Percentiles rank a stretch among this genome's conserved stretches.
These are phyloP conservation scores for Adansonia grandidieri DNA, from an alignment of 441 rosid species.

Conservation along the genomic window DNA sequence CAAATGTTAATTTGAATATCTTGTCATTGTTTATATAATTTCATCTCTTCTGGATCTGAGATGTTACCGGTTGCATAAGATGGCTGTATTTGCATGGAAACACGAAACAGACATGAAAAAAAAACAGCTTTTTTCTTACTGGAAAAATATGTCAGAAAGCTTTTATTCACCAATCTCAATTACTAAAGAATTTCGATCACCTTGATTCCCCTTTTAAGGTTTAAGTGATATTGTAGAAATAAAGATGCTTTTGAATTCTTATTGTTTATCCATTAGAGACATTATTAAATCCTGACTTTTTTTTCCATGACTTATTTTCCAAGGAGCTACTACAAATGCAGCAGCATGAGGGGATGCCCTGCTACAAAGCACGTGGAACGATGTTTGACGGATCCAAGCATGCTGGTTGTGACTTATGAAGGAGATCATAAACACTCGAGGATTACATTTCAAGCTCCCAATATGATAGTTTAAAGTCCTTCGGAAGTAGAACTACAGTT, in stretches of 20 bases:
- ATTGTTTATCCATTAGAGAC: no score
- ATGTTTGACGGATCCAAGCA: slow-evolving; percentile 40
- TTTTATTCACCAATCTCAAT: no score
- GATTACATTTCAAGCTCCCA: slow-evolving; percentile 21
- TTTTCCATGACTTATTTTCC: background rate
- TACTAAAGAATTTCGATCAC: no score
- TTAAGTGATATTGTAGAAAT: no score
- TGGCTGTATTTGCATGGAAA: no score
- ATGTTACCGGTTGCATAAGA: background rate
- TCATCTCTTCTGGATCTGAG: background rate
- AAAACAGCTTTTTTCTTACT: no score
- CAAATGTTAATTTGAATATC: no score
- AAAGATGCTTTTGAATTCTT: no score
- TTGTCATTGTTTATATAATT: no score
- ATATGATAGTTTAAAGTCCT: slow-evolving; percentile 13
- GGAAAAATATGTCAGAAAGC: no score
- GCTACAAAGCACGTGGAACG: slow-evolving; percentile 47
- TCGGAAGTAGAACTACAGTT: background rate
- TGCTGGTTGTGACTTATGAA: slow-evolving; percentile 44
- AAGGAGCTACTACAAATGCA: slow-evolving; percentile 48
- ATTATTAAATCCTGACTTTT: background rate
- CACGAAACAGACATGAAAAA: no score
- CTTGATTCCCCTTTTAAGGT: no score
- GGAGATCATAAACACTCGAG: slow-evolving; percentile 29
- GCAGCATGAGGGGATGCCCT: slow-evolving; percentile 41